These are phyloP conservation scores for Torrubiella hemipterigena DNA, from an alignment of 2,329 filamentous ascomycete species.

Conservation along the genomic window DNA sequence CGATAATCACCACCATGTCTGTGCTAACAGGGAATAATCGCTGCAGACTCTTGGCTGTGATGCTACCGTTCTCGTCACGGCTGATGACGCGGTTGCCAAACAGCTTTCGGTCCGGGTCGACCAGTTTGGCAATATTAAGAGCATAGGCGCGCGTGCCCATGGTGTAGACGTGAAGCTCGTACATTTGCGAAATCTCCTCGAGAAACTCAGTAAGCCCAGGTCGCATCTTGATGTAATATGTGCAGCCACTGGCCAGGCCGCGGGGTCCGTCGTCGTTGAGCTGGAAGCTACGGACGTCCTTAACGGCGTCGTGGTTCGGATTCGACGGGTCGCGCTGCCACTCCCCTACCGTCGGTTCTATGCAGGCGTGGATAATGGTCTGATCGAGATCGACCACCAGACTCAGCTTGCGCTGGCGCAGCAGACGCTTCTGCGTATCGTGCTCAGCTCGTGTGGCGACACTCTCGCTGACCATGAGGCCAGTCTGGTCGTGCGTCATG, in stretches of 20 bases:
- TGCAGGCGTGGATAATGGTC: constrained; percentile 95
- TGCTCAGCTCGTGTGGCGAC: constrained; percentile 76
- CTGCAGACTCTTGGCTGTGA: constrained; percentile 81
- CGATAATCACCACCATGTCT: constrained; percentile 98
- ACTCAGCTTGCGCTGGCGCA: constrained; percentile 73
- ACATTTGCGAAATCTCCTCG: constrained; percentile 62
- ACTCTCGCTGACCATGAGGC: constrained; percentile 69
- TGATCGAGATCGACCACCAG: constrained; percentile 96
- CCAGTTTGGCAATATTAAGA: constrained; percentile 78
- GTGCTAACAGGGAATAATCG: constrained; percentile 92
- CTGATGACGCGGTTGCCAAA: constrained; percentile 95
- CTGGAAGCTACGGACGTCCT: constrained; percentile 80
- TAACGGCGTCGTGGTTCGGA: constrained; percentile 83
- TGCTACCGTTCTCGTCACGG: constrained; percentile 89
- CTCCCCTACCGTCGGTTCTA: constrained; percentile 90
- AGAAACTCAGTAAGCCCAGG: constrained; percentile 78
- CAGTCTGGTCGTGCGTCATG: constrained; percentile 86
- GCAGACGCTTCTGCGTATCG: constrained; percentile 70
- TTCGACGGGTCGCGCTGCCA: constrained; percentile 85
- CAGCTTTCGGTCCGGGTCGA: constrained; percentile 78
- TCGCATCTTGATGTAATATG: constrained; percentile 97
- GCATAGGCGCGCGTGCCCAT: constrained; percentile 99
- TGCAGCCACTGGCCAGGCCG: constrained; percentile 59
- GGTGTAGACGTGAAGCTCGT: constrained; percentile 96
- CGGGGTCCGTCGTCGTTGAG: constrained; percentile 73